Evolutionary conservation across 306 rosid genomes (phyloP).

Genomic region (Trifolium fragiferum): DNA sequence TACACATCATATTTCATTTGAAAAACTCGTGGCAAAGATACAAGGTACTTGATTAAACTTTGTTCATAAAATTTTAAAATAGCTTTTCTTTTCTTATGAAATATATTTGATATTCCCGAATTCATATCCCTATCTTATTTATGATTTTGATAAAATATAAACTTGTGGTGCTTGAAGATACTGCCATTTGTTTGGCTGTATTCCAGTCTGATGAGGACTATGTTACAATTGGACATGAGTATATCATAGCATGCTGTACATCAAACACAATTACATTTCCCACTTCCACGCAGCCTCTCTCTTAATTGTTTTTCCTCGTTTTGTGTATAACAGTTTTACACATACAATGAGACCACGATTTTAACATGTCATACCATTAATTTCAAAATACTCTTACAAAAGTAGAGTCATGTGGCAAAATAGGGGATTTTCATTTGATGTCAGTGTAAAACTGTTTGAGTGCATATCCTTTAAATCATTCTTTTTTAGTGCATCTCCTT

Average conservation of each 20-base stretch:
- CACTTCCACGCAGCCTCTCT: background rate
- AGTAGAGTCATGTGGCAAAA: no score
- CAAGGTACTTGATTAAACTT: no score
- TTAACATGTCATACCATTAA: no score
- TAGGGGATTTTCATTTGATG: no score
- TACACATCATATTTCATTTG: no score
- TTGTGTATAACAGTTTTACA: no score
- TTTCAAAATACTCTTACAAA: no score
- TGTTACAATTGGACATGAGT: constrained; percentile 73
- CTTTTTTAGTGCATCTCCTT: no score
- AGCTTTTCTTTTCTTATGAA: background rate
- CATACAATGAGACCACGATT: no score
- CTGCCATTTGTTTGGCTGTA: constrained; percentile 53
- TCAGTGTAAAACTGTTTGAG: no score
- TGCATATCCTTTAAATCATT: background rate
- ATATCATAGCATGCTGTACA: constrained; percentile 13
- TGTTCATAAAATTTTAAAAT: no score
- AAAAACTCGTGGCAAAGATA: no score
- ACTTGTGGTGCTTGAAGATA: constrained; percentile 51
- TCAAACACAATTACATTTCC: constrained; percentile 26
- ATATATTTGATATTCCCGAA: background rate
- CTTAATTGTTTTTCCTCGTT: background rate
- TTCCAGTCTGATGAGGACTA: constrained; percentile 25
- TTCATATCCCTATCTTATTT: background rate
- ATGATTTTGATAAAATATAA: constrained; percentile 37